Conservation (phyloP, 2,329 filamentous ascomycete genomes). For the Monosporascus cannonballus region DNA sequence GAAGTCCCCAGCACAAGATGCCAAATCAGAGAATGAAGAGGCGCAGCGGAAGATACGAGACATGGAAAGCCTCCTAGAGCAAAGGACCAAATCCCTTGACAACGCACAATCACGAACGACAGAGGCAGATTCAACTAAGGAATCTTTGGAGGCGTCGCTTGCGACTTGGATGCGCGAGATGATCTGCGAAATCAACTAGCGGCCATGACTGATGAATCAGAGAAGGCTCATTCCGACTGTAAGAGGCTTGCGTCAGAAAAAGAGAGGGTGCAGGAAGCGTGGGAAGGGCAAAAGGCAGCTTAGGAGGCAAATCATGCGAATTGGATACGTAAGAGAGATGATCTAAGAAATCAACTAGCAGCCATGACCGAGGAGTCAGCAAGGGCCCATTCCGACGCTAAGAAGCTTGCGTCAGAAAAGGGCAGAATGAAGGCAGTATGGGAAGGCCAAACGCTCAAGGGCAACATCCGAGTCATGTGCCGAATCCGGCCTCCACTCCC, state of each 20-base stretch:
- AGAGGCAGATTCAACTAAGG: background rate
- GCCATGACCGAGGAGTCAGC: background rate
- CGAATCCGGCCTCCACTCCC: conserved; percentile 72
- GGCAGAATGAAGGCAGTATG: background rate
- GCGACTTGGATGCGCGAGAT: background rate
- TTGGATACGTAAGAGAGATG: background rate
- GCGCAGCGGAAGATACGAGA: background rate
- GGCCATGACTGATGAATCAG: background rate
- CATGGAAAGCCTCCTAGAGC: background rate
- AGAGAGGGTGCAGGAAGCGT: background rate
- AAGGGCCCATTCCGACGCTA: background rate
- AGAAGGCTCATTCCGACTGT: background rate
- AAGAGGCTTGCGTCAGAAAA: background rate
- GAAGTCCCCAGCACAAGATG: background rate
- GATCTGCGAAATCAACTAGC: background rate
- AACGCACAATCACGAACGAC: background rate
- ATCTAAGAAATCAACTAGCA: background rate
- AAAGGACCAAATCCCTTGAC: background rate
- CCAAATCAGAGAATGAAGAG: background rate
- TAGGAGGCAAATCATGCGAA: background rate
- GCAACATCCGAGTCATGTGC: conserved; percentile 96
- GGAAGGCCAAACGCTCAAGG: conserved; percentile 64
- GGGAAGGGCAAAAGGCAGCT: background rate
- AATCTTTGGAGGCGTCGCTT: background rate
- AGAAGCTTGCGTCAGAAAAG: background rate